Evolutionary conservation across 306 rosid genomes (phyloP).

Genomic region (Malus sylvestris): DNA sequence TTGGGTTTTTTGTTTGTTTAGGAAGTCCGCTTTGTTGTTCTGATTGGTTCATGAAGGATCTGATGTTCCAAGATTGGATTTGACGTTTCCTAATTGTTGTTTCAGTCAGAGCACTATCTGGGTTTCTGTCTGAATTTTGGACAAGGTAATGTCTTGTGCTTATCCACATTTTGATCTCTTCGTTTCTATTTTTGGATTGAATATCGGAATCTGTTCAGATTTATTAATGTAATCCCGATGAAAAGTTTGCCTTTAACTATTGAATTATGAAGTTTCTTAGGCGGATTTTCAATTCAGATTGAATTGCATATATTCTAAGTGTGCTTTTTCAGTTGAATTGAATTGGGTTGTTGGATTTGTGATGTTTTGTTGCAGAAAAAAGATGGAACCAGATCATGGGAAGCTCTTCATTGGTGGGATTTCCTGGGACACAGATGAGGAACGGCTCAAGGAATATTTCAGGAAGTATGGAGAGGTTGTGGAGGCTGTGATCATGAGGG

Average conservation of each 20-base stretch:
- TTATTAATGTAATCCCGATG: slow-evolving; percentile 14
- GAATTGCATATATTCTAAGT: slow-evolving; percentile 8
- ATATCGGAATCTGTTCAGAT: slow-evolving; percentile 18
- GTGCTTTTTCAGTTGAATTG: not conserved
- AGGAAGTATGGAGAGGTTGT: slow-evolving; percentile 82
- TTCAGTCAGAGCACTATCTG: slow-evolving; percentile 48
- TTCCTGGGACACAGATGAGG: slow-evolving; percentile 97
- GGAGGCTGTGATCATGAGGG: slow-evolving; percentile 95
- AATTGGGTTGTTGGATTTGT: slow-evolving; percentile 21
- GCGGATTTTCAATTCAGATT: slow-evolving; percentile 23
- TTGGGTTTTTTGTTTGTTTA: slow-evolving; percentile 3
- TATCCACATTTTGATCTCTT: slow-evolving; percentile 51
- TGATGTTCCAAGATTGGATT: slow-evolving; percentile 57
- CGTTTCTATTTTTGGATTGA: slow-evolving; percentile 18
- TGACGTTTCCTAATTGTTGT: slow-evolving; percentile 42
- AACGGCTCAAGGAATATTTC: slow-evolving; percentile 77
- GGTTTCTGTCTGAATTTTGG: slow-evolving; percentile 57
- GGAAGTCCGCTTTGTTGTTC: slow-evolving; percentile 36
- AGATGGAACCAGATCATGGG: slow-evolving; percentile 94
- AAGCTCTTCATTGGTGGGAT: slow-evolving; percentile 99
- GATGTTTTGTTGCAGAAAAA: slow-evolving; percentile 34
- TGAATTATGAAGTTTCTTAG: slow-evolving; percentile 23
- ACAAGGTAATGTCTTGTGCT: slow-evolving; percentile 34
- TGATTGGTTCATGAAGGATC: slow-evolving; percentile 51
- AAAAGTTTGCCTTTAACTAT: slow-evolving; percentile 12